phyloP scores from a whole-genome alignment of 2,329 filamentous ascomycete species.

The Monilinia laxa region DNA sequence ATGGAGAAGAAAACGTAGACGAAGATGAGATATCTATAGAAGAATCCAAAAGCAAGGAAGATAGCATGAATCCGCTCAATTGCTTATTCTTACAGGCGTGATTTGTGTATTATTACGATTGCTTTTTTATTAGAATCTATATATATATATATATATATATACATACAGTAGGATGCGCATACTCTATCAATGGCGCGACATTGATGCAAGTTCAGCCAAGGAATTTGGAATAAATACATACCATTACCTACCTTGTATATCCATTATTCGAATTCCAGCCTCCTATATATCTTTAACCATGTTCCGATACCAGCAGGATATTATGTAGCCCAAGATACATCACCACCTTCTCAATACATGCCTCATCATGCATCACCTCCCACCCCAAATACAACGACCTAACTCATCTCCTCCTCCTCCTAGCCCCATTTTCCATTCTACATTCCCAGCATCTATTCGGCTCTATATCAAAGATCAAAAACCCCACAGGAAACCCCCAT shows the following conservation, averaged over 20 bases:
- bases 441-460: slow-evolving; percentile 57
- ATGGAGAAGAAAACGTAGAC: neutral
- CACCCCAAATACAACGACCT: neutral
- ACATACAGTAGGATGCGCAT: slow-evolving; percentile 47
- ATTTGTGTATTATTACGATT: slow-evolving; percentile 1
- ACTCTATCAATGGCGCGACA: slow-evolving; percentile 51
- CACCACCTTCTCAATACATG: neutral
- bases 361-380: slow-evolving; percentile 11
- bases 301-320: no score
- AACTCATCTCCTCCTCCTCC: slow-evolving; percentile 24
- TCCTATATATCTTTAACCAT: no score
- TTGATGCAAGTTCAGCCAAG: slow-evolving; percentile 46
- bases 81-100: neutral
- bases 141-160: slow-evolving; percentile 36
- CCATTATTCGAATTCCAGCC: neutral
- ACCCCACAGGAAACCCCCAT: no score
- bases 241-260: neutral
- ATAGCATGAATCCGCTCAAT: slow-evolving; percentile 1
- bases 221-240: slow-evolving; percentile 43
- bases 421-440: slow-evolving; percentile 8
- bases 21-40: neutral
- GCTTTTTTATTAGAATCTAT: slow-evolving; percentile 40
- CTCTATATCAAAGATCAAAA: slow-evolving; percentile 56
- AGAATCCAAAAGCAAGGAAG: neutral
- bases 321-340: neutral